phyloP scores from a whole-genome alignment of 768 basidiomycete species.

The Fistulinella prunicolor region DNA sequence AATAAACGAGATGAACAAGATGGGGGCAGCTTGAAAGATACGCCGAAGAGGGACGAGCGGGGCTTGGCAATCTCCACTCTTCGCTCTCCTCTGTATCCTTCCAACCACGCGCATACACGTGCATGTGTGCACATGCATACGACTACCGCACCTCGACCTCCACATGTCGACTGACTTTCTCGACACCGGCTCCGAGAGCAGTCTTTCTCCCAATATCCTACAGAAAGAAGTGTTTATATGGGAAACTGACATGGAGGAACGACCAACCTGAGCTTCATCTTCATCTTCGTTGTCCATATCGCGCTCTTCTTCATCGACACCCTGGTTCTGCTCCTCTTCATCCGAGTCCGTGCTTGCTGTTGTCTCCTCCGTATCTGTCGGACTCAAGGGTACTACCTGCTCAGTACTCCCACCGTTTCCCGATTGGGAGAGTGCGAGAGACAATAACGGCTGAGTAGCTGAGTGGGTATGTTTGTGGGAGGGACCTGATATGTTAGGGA shows the following conservation, averaged over 20 bases:
- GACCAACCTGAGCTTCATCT: slow-evolving; percentile 20
- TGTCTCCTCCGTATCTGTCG: slow-evolving; percentile 10
- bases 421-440: slow-evolving; percentile 8
- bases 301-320: slow-evolving; percentile 14
- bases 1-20: slow-evolving; percentile 1
- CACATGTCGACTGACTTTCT: slow-evolving; percentile 36
- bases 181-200: slow-evolving; percentile 34
- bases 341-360: slow-evolving; percentile 10
- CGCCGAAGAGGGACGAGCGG: slow-evolving; percentile 10
- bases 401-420: not conserved
- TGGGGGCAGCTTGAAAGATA: not conserved
- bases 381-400: slow-evolving; percentile 4
- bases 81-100: slow-evolving; percentile 4
- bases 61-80: slow-evolving; percentile 4
- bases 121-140: not conserved
- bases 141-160: slow-evolving; percentile 18
- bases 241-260: not conserved
- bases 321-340: slow-evolving; percentile 7
- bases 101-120: not conserved
- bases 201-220: slow-evolving; percentile 31
- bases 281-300: slow-evolving; percentile 20
- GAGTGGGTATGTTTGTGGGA: slow-evolving; percentile 8
- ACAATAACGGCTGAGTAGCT: not conserved
- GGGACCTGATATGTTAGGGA: slow-evolving; percentile 10
- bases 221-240: slow-evolving; percentile 6